phyloP scores from a whole-genome alignment of 257 asterid species.

The Perilla frutescens region DNA sequence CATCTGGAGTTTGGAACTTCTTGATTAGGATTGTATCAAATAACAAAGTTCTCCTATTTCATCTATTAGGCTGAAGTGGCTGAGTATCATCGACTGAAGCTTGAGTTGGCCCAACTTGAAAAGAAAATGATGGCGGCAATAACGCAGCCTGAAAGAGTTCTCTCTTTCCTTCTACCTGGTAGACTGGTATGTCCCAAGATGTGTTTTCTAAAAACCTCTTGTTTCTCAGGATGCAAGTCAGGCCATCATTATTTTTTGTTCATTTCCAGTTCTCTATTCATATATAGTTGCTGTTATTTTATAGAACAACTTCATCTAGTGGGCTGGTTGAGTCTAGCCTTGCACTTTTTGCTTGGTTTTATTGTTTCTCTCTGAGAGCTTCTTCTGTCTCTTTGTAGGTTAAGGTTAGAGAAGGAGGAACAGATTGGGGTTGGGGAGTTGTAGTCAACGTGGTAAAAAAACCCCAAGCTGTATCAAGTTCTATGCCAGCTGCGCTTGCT shows the following conservation, averaged over 20 bases:
- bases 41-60: conserved; percentile 31
- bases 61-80: conserved; percentile 78
- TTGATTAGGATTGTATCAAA: conserved; percentile 11
- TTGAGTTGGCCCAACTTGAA: conserved; percentile 77
- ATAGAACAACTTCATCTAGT: not conserved
- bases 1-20: conserved; percentile 28
- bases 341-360: not conserved
- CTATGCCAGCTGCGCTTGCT: conserved; percentile 90
- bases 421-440: conserved; percentile 99
- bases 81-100: conserved; percentile 83
- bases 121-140: conserved; percentile 92
- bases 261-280: conserved; percentile 11
- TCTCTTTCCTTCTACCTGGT: conserved; percentile 88
- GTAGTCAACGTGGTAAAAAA: conserved; percentile 93
- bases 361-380: conserved; percentile 22
- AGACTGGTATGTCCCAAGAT: conserved; percentile 74
- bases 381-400: conserved; percentile 58
- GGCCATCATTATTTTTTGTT: conserved; percentile 25
- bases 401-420: conserved; percentile 92
- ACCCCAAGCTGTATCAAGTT: conserved; percentile 65
- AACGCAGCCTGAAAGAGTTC: conserved; percentile 84
- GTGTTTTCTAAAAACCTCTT: conserved; percentile 15
- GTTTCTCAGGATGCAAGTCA: conserved; percentile 26
- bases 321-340: conserved; percentile 7
- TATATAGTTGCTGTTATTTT: not conserved